Evolutionary conservation across 1,284 basidiomycete genomes (phyloP).

Genomic region (Leucoagaricus sp.): DNA sequence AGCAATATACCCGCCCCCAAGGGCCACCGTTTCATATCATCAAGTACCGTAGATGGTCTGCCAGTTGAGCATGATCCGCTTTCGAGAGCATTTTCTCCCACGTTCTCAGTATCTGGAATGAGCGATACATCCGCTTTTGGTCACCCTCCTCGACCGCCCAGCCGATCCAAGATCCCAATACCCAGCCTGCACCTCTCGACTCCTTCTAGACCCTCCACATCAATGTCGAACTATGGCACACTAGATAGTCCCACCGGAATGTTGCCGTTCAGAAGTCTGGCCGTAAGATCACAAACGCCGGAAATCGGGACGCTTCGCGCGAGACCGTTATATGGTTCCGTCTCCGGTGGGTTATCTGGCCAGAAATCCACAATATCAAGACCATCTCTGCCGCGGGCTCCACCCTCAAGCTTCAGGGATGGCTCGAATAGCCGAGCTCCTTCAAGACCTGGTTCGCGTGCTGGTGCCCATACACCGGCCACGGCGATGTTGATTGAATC

Average conservation of each 20-base stretch:
- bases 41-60: conserved; percentile 8
- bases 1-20: conserved; percentile 71
- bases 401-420: conserved; percentile 78
- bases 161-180: conserved; percentile 79
- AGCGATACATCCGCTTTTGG: conserved; percentile 35
- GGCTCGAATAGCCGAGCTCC: conserved; percentile 51
- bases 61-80: conserved; percentile 2
- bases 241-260: conserved; percentile 52
- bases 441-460: conserved; percentile 67
- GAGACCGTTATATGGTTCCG: conserved; percentile 54
- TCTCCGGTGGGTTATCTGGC: conserved; percentile 45
- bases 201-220: conserved; percentile 68
- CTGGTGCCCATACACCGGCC: conserved; percentile 57
- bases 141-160: conserved; percentile 72
- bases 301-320: conserved; percentile 55
- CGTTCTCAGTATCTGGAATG: conserved; percentile 44
- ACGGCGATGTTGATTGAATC: conserved; percentile 39
- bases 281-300: conserved; percentile 65
- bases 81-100: conserved; percentile 67
- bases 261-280: conserved; percentile 43
- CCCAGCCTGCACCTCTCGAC: conserved; percentile 70
- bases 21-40: conserved; percentile 27
- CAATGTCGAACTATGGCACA: conserved; percentile 64
- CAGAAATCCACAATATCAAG: conserved; percentile 42
- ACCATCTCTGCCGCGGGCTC: conserved; percentile 42